Evolutionary conservation across 495 filamentous ascomycete genomes (phyloP).

Genomic region (Lepraria neglecta): DNA sequence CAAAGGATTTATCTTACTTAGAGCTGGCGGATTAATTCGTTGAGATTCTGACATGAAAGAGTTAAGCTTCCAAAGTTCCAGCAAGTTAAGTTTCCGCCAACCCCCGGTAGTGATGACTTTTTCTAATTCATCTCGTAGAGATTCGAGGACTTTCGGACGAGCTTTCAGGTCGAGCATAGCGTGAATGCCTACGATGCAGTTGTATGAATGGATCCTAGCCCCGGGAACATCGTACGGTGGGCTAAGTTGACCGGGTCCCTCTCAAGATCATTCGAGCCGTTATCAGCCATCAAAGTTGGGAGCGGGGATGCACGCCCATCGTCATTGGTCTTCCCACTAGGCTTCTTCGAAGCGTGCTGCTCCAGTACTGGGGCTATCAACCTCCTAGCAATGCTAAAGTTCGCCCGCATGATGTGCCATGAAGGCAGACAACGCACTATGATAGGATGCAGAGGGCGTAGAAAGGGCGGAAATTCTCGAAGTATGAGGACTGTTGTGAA

Average conservation of each 20-base stretch:
- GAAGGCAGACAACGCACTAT: background rate
- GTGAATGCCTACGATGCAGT: slow-evolving; percentile 37
- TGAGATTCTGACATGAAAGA: background rate
- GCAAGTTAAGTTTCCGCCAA: background rate
- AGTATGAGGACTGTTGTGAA: slow-evolving; percentile 34
- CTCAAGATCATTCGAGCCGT: background rate
- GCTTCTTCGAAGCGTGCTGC: background rate
- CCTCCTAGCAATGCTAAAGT: background rate
- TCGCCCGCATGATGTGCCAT: background rate
- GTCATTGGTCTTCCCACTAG: background rate
- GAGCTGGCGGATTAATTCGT: background rate
- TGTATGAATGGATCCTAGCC: slow-evolving; percentile 42
- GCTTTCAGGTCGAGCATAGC: slow-evolving; percentile 40
- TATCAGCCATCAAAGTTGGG: background rate
- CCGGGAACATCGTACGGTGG: background rate
- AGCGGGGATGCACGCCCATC: background rate
- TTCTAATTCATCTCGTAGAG: slow-evolving; percentile 37
- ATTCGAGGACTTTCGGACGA: slow-evolving; percentile 34
- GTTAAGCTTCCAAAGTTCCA: background rate
- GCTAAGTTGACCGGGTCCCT: background rate
- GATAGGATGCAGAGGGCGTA: slow-evolving; percentile 33
- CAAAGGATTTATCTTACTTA: background rate
- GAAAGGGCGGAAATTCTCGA: slow-evolving; percentile 31
- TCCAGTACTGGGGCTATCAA: background rate
- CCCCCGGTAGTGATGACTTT: slow-evolving; percentile 24